Evolutionary conservation across 2,329 filamentous ascomycete species (phyloP).

Genomic region (Fonsecaea nubica): DNA sequence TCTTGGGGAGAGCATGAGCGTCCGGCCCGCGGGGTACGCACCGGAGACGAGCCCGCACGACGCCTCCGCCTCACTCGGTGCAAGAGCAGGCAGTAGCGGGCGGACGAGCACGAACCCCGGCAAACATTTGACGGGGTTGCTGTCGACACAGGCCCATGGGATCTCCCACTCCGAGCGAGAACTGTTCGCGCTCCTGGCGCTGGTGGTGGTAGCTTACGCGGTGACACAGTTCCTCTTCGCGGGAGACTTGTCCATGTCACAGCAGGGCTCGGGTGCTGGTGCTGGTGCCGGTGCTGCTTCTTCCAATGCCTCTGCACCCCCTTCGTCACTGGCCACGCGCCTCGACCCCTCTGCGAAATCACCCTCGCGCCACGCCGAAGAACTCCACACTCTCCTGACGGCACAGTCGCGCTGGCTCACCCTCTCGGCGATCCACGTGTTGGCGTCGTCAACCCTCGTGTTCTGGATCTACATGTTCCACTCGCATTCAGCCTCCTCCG

Average conservation of each 20-base stretch:
- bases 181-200: conserved; percentile 34
- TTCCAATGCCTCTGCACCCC: not conserved
- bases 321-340: not conserved
- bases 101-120: not conserved
- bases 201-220: conserved; percentile 30
- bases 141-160: not conserved
- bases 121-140: not conserved
- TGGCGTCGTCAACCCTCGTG: conserved; percentile 29
- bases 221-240: conserved; percentile 36
- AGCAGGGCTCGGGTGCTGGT: not conserved
- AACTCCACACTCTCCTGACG: conserved; percentile 31
- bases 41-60: conserved; percentile 13
- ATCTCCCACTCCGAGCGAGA: conserved; percentile 22
- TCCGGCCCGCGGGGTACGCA: conserved; percentile 35
- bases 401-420: conserved; percentile 37
- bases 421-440: conserved; percentile 33
- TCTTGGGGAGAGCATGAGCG: conserved; percentile 38
- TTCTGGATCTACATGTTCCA: conserved; percentile 38
- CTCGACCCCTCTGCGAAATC: not conserved
- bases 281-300: not conserved
- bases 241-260: conserved; percentile 29
- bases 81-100: not conserved
- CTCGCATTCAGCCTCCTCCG: conserved; percentile 14
- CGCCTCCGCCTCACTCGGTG: not conserved
- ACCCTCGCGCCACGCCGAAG: conserved; percentile 32